Evolutionary conservation across 305 asterid genomes (phyloP), one percentile per base, ranked within the genome.

Genomic region (Euphrasia arctica): DNA sequence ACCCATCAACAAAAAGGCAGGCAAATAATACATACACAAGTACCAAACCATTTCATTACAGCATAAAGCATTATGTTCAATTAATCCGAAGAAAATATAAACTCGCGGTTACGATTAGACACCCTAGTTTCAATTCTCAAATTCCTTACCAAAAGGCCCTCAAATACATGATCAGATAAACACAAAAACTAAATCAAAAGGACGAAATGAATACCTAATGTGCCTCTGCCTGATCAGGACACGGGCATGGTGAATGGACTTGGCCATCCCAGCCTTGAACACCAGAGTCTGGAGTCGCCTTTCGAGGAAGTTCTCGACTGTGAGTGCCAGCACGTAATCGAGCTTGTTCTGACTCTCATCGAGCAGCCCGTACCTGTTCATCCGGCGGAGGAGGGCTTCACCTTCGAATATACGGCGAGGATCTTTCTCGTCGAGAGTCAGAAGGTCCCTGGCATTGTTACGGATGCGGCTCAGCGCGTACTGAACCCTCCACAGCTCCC

Each of bases 211-310:
- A 28, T 72, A 76, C 80, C 80, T 72, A 56, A 76, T 72, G 69
- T 76, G 80, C 65, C 80, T 76, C 70, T 76, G 80, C 64, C 80
- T 69, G 65, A 76, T 76, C 48, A 76, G 80, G 48, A 76, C 80
- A 65, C 80, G 80, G 45, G 80, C 77, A 57, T 76, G 80, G 59
- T 76, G 77, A 69, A 76, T 76, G 2, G 80, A 75, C 72, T 75
- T 75, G 51, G 80, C 80, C 80, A 75, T 75, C n/a, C 80, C 80
- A 56, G 80, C 77, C 67, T 76, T 76, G 70, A 76, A 76, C 0
- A 76, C 80, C 36, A 76, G 80, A 5, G 80, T 76, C 72, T 77
- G 81, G 14, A 77, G 76, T 10, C 81, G 81, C 36, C 81, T 78
- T 54, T 73, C 81, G 34, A 77, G 81, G 62, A 77, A 77, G 76